Conservation (phyloP, 2,329 filamentous ascomycete genomes). For the Blastomyces parvus region DNA sequence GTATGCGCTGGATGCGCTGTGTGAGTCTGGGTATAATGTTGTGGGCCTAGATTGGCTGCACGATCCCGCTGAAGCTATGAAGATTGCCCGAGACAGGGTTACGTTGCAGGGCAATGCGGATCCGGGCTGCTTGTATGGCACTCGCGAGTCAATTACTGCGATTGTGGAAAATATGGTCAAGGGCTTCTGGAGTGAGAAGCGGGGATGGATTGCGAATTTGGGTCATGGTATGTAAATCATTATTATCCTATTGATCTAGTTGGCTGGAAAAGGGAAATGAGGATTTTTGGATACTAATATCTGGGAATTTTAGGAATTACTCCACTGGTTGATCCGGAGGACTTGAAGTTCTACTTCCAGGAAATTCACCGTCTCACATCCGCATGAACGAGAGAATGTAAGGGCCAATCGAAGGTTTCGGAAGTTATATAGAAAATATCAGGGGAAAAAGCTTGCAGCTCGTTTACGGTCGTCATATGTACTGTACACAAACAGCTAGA, state of each 20-base stretch:
- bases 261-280: slow-evolving; percentile 1
- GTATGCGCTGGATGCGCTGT: slow-evolving; percentile 83
- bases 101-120: slow-evolving; percentile 94
- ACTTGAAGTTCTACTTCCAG: slow-evolving; percentile 86
- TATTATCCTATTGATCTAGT: slow-evolving; percentile 11
- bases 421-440: background rate
- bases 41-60: slow-evolving; percentile 94
- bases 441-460: background rate
- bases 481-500: background rate
- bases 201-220: slow-evolving; percentile 94
- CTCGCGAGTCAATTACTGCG: slow-evolving; percentile 66
- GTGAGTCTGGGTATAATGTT: slow-evolving; percentile 82
- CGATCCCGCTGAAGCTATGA: slow-evolving; percentile 73
- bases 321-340: slow-evolving; percentile 85
- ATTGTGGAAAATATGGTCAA: slow-evolving; percentile 78
- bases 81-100: slow-evolving; percentile 65
- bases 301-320: slow-evolving; percentile 59
- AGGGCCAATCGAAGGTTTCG: background rate
- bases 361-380: slow-evolving; percentile 64
- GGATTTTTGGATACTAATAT: slow-evolving; percentile 11
- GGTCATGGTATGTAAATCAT: slow-evolving; percentile 64
- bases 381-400: background rate
- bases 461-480: background rate
- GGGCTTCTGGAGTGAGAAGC: slow-evolving; percentile 72
- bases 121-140: slow-evolving; percentile 84